Percentiles rank a stretch among this genome's conserved stretches.
Conservation (phyloP, 2,329 filamentous ascomycete species). For the Teratosphaeria destructans region DNA sequence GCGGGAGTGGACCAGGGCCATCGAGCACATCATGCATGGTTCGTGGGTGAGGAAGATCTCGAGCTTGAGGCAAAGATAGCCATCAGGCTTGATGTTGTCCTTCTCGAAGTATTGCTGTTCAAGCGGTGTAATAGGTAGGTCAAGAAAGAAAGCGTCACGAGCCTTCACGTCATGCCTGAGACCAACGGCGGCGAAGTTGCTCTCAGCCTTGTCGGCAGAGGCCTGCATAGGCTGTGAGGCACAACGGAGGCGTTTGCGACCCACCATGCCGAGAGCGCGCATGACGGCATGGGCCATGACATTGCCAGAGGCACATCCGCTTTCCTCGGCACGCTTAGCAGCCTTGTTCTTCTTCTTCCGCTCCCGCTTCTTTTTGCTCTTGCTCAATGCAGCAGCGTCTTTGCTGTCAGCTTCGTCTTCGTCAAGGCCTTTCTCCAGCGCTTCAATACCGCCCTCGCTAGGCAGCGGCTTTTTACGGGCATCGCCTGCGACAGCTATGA, state of each 20-base stretch:
- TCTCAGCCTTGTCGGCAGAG: constrained; percentile 22
- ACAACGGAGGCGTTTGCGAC: constrained; percentile 41
- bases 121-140: constrained; percentile 56
- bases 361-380: constrained; percentile 3
- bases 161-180: constrained; percentile 23
- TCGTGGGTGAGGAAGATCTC: constrained; percentile 94
- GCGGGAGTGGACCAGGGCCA: constrained; percentile 89
- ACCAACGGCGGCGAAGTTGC: constrained; percentile 23
- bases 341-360: constrained; percentile 4
- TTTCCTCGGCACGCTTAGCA: constrained; percentile 1
- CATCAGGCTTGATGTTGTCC: constrained; percentile 59
- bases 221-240: constrained; percentile 19
- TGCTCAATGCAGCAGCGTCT: not conserved
- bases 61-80: constrained; percentile 87
- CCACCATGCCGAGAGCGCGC: constrained; percentile 74
- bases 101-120: constrained; percentile 53
- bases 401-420: constrained; percentile 8
- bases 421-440: constrained; percentile 3
- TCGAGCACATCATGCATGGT: constrained; percentile 91
- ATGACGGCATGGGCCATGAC: constrained; percentile 69
- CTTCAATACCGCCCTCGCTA: constrained; percentile 7
- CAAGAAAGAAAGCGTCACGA: constrained; percentile 51
- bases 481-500: constrained; percentile 68
- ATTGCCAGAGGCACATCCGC: constrained; percentile 45
- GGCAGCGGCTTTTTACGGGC: constrained; percentile 51